Conservation (phyloP, 306 rosid species). For the Lotus japonicus region DNA sequence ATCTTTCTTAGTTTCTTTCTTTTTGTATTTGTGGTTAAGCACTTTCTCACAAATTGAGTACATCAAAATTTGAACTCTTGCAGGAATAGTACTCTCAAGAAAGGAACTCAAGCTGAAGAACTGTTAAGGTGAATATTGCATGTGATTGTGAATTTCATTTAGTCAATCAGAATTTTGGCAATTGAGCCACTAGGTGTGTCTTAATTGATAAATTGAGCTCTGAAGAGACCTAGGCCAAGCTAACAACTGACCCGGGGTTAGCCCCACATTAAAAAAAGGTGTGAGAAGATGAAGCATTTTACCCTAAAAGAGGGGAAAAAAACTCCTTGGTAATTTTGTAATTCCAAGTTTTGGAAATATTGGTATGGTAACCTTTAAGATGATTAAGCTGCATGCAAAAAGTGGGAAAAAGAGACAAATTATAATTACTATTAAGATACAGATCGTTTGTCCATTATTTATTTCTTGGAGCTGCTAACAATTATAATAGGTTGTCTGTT, state of each 20-base stretch:
- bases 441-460: not conserved
- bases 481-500: not conserved
- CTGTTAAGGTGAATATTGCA: constrained; percentile 57
- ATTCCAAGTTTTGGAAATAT: no score
- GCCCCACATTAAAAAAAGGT: no score
- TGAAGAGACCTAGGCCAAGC: no score
- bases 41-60: not conserved
- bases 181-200: no score
- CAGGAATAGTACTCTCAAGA: constrained; percentile 48
- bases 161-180: not conserved
- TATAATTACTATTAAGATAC: not conserved
- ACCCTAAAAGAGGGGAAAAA: no score
- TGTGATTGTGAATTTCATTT: constrained; percentile 7
- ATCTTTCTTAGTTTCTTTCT: not conserved
- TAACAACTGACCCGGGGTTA: no score
- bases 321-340: no score
- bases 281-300: no score
- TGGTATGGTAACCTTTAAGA: not conserved
- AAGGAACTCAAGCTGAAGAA: constrained; percentile 60
- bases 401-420: not conserved
- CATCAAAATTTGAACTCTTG: constrained; percentile 21
- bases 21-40: not conserved
- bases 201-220: no score
- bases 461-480: not conserved
- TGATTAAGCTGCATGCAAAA: not conserved